Base-by-base conservation (phyloP, 345 rosid genomes). In the Anastatica hierochuntica region DNA sequence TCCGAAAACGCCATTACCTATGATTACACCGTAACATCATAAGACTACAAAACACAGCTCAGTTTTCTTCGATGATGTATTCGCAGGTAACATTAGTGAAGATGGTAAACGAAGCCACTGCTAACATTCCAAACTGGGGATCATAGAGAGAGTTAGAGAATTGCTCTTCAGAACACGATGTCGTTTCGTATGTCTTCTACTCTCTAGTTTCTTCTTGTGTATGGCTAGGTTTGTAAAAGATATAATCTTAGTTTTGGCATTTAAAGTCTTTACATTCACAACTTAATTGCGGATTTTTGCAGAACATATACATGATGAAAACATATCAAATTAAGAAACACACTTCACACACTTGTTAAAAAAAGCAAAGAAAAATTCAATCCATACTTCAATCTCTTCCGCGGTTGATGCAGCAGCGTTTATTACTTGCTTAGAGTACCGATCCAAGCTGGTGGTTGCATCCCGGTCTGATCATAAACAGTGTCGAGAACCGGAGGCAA, bases 31-130 rank as follows among this genome's bases (percentile, higher is more conserved):
- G n/a, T n/a, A n/a, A n/a, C n/a, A n/a, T n/a, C n/a, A n/a, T n/a
- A n/a, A n/a, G n/a, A n/a, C n/a, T n/a, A n/a, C n/a, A n/a, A n/a
- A n/a, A n/a, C n/a, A n/a, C n/a, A n/a, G n/a, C n/a, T n/a, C n/a
- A n/a, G n/a, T n/a, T n/a, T n/a, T n/a, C n/a, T n/a, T 34, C 40
- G 49, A 13, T 57, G 12, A 8, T 59, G 38, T 67, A 26, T 38
- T 49, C 56, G 66, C 81, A 90, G 95, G 94, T 84, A 45, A 86
- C 90, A 34, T 56, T 90, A 66, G 96, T 90, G 63, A 86, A 84
- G 67, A 90, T 90, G 97, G 80, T 86, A 30, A 90, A 90, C 12
- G 97, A 90, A 74, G 97, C 97, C 30, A 90, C 96, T 0, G 74
- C 90, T 15, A 90, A 79, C 62, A 81, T 82, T 56, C 97, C 82